Percentiles rank a stretch among this genome's conserved stretches.
phyloP scores from a whole-genome alignment of 352 stramenopile species.

The Phytopythium litorale region DNA sequence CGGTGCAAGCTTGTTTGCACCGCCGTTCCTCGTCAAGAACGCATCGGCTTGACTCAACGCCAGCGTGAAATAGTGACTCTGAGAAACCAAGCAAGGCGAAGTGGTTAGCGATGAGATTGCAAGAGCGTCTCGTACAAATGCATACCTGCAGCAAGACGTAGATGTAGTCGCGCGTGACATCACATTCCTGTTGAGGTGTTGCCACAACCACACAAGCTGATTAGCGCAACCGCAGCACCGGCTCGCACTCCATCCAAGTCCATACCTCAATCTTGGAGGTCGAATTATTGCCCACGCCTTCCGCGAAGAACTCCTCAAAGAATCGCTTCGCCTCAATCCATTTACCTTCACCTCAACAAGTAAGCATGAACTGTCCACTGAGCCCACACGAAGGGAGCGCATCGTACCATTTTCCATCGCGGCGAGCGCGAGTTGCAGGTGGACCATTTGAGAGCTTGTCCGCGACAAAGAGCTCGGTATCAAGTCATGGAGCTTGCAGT shows the following conservation, averaged over 20 bases:
- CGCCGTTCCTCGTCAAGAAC: constrained; percentile 11
- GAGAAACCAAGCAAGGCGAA: neutral
- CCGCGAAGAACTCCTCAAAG: constrained; percentile 29
- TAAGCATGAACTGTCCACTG: neutral
- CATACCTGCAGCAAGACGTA: constrained; percentile 63
- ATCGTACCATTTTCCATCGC: constrained; percentile 43
- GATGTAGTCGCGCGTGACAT: constrained; percentile 36
- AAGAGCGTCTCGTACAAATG: neutral
- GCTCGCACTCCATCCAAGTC: too few relatives aligned
- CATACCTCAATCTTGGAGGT: neutral
- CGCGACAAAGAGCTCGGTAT: constrained; percentile 15
- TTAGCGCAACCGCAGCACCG: neutral
- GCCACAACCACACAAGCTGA: neutral
- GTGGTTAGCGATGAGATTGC: neutral
- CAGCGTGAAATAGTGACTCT: constrained; percentile 49
- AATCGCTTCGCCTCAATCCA: constrained; percentile 36
- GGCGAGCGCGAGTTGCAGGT: constrained; percentile 27
- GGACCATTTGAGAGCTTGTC: constrained; percentile 18
- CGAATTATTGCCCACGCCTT: neutral
- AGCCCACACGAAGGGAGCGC: neutral
- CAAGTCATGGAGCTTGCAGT: constrained; percentile 10
- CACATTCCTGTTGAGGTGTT: neutral
- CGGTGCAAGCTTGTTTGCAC: neutral
- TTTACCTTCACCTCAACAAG: constrained; percentile 12
- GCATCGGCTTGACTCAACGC: constrained; percentile 41